Conservation (phyloP, 1,139 yeast genomes). For the Debaryomycetaceae sp. region DNA sequence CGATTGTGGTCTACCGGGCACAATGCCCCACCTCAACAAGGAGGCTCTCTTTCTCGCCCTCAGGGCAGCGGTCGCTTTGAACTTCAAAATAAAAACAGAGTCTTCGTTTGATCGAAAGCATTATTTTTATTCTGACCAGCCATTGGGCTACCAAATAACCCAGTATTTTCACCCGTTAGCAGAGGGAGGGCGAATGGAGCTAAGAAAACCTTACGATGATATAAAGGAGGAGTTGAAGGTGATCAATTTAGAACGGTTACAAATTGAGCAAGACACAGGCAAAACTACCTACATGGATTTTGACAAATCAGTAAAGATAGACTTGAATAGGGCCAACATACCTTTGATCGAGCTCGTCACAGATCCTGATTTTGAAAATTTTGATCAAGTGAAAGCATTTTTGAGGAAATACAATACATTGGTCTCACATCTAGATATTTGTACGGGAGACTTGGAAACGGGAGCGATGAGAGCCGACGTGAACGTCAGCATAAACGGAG, state of each 20-base stretch:
- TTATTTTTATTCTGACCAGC: conserved; percentile 95
- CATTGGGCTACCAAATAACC: conserved; percentile 92
- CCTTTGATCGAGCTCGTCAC: conserved; percentile 93
- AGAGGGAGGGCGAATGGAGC: conserved; percentile 51
- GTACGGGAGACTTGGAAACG: conserved; percentile 87
- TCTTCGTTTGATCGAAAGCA: conserved; percentile 91
- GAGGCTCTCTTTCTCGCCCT: conserved; percentile 72
- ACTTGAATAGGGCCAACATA: conserved; percentile 78
- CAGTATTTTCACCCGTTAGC: conserved; percentile 86
- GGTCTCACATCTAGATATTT: conserved; percentile 64
- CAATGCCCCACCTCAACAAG: conserved; percentile 79
- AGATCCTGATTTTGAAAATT: conserved; percentile 72
- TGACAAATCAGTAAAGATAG: conserved; percentile 51
- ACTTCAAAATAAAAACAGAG: conserved; percentile 51
- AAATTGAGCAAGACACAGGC: conserved; percentile 94
- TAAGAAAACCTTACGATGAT: conserved; percentile 54
- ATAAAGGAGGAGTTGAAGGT: conserved; percentile 34
- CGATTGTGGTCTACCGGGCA: conserved; percentile 89
- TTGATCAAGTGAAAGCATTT: conserved; percentile 72
- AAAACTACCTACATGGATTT: conserved; percentile 59
- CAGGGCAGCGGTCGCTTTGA: conserved; percentile 68
- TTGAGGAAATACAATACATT: conserved; percentile 76
- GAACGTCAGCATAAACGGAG: conserved; percentile 71
- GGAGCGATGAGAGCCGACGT: conserved; percentile 97
- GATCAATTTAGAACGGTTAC: conserved; percentile 68